These are phyloP conservation scores for Quercus mongolica DNA, from an alignment of 306 rosid species.

Conservation along the genomic window DNA sequence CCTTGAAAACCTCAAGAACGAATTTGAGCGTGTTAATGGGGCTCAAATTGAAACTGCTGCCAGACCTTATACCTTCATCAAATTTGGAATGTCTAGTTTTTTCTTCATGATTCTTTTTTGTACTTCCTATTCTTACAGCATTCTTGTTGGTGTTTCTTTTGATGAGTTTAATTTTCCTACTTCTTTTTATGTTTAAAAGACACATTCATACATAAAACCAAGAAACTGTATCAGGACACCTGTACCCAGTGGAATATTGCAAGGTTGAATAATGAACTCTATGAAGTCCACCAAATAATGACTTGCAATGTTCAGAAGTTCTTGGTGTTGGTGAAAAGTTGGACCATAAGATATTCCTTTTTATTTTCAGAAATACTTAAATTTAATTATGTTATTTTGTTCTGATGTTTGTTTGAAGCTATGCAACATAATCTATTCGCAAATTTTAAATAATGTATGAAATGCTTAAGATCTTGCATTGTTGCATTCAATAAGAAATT, in stretches of 20 bases:
- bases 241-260: conserved; percentile 94
- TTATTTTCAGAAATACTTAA: neutral
- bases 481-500: neutral
- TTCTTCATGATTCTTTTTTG: neutral
- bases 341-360: conserved; percentile 75
- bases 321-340: conserved; percentile 99
- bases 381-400: conserved; percentile 12
- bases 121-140: neutral
- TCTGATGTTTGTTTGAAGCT: conserved; percentile 12
- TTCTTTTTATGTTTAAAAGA: conserved; percentile 50
- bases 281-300: conserved; percentile 99
- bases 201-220: conserved; percentile 91
- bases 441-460: neutral
- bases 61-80: conserved; percentile 97
- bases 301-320: conserved; percentile 99
- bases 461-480: neutral
- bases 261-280: conserved; percentile 93
- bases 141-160: neutral
- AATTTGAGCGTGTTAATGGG: conserved; percentile 90
- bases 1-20: conserved; percentile 95
- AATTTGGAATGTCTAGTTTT: conserved; percentile 63
- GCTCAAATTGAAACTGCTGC: conserved; percentile 98
- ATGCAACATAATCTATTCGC: neutral
- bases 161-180: conserved; percentile 24
- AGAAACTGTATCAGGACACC: conserved; percentile 98